phyloP scores from a whole-genome alignment of 805 yeast genomes.

The Candida wancherniae region DNA sequence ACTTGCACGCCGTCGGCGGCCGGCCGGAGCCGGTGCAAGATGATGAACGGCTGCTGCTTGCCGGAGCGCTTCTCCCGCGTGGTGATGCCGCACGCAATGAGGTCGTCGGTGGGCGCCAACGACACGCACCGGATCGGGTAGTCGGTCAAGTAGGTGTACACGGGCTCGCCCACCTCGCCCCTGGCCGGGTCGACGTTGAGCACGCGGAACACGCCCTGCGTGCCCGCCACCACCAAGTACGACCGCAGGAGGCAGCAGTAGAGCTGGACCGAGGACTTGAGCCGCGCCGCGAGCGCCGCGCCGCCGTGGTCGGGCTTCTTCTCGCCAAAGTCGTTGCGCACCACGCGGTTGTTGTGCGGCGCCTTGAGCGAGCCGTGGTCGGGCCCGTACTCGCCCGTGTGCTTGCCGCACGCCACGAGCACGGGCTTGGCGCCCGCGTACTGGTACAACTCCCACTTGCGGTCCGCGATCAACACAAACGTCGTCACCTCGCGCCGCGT shows the following conservation, averaged over 20 bases:
- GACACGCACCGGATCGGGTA: slow-evolving; percentile 80
- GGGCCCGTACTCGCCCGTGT: slow-evolving; percentile 63
- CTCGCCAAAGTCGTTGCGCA: slow-evolving; percentile 25
- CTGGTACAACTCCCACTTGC: slow-evolving; percentile 70
- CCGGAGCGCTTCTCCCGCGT: slow-evolving; percentile 68
- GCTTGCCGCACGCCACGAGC: slow-evolving; percentile 62
- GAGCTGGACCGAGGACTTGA: slow-evolving; percentile 55
- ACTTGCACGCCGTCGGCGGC: slow-evolving; percentile 23
- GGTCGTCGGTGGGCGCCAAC: slow-evolving; percentile 56
- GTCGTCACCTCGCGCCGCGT: slow-evolving; percentile 55
- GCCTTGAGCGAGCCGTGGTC: slow-evolving; percentile 24
- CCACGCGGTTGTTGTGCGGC: slow-evolving; percentile 22
- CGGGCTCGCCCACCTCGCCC: slow-evolving; percentile 47
- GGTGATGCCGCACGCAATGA: slow-evolving; percentile 77
- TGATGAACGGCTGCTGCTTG: slow-evolving; percentile 71
- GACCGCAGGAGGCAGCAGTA: slow-evolving; percentile 56
- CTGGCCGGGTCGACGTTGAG: slow-evolving; percentile 41
- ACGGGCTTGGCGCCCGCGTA: slow-evolving; percentile 44
- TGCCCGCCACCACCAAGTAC: slow-evolving; percentile 63
- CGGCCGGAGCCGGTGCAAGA: slow-evolving; percentile 42
- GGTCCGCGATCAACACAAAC: slow-evolving; percentile 62
- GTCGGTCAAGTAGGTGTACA: slow-evolving; percentile 63
- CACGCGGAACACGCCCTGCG: slow-evolving; percentile 66
- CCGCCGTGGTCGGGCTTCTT: slow-evolving; percentile 6
- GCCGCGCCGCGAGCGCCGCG: slow-evolving; percentile 28